Percentiles rank a stretch among this genome's conserved stretches.
phyloP scores from a whole-genome alignment of 164 flowering plant genomes.

The grape (Vitis vinifera) region ASM3070453v1 NC_081815.1:1357001-1357500 shows the following conservation, averaged over 20 bases:
- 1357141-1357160: constrained; percentile 90
- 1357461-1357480: constrained; percentile 58
- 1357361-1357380: constrained; percentile 10
- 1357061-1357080: neutral
- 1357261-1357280: constrained; percentile 1
- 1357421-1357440: neutral
- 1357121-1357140: constrained; percentile 72
- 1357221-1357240: constrained; percentile 7
- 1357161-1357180: constrained; percentile 79
- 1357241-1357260: neutral
- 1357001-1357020: constrained; percentile 2
- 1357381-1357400: neutral
- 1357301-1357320: constrained; percentile 66
- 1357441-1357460: constrained; percentile 77
- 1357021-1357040: too few relatives aligned
- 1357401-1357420: neutral
- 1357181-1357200: constrained; percentile 52
- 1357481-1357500: constrained; percentile 84
- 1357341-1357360: constrained; percentile 57
- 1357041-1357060: neutral
- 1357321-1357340: constrained; percentile 72
- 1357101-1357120: neutral
- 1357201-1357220: constrained; percentile 54
- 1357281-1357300: constrained; percentile 39
- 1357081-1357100: neutral